Percentiles rank a stretch among this genome's conserved stretches.
These are phyloP conservation scores for Stylonectria norvegica DNA, from an alignment of 2,329 filamentous ascomycete species.

Conservation along the genomic window DNA sequence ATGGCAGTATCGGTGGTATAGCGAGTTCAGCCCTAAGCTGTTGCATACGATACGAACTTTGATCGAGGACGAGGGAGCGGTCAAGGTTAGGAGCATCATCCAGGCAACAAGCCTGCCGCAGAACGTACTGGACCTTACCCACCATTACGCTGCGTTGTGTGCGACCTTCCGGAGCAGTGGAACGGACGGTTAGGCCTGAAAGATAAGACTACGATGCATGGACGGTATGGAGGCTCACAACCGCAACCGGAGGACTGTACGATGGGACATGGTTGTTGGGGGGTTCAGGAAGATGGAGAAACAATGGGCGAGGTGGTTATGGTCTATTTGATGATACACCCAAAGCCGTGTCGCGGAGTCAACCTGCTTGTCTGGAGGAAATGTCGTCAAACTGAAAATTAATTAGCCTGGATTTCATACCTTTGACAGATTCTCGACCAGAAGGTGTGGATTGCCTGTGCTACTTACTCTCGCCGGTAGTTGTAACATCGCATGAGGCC, in stretches of 20 bases:
- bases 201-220: no score
- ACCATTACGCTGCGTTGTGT: slow-evolving; percentile 93
- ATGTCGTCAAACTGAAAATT: slow-evolving; percentile 11
- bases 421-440: neutral
- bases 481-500: neutral
- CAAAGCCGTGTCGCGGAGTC: slow-evolving; percentile 1
- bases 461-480: neutral
- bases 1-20: slow-evolving; percentile 99
- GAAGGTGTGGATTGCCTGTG: neutral
- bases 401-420: slow-evolving; percentile 1
- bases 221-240: no score
- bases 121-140: slow-evolving; percentile 87
- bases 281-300: neutral
- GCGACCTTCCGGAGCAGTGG: slow-evolving; percentile 93
- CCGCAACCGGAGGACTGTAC: no score
- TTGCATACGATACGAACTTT: slow-evolving; percentile 84
- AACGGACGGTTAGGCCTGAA: slow-evolving; percentile 68
- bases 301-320: neutral
- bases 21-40: slow-evolving; percentile 92
- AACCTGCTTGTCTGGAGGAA: slow-evolving; percentile 4
- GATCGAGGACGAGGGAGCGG: slow-evolving; percentile 95
- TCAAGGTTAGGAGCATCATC: slow-evolving; percentile 96
- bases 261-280: no score
- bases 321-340: slow-evolving; percentile 2
- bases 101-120: slow-evolving; percentile 94